A percentile compares a stretch with the other conserved stretches of the same genome.
Evolutionary conservation across 306 rosid genomes (phyloP).

Genomic region (Quercus ilex): DNA sequence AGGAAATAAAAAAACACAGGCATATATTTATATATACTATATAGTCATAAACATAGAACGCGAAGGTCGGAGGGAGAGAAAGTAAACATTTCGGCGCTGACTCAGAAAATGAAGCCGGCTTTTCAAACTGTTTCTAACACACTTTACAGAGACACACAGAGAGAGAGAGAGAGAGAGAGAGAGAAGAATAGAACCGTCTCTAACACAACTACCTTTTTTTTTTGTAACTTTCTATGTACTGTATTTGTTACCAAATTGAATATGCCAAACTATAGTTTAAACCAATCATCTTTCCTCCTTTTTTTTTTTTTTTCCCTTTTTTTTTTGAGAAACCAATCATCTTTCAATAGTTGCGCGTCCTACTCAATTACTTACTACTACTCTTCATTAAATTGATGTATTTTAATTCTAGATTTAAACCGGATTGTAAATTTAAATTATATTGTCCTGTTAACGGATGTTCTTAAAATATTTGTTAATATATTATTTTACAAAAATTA

Average conservation of each 20-base stretch:
- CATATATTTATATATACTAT: not conserved
- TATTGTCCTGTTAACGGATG: not conserved
- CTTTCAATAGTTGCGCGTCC: not conserved
- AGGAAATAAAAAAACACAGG: not conserved
- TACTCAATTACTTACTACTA: not conserved
- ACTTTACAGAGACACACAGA: not conserved
- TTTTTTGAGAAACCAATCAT: not conserved
- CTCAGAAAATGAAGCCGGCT: conserved; percentile 22
- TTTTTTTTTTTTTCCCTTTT: too few species aligned
- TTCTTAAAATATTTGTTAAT: too few species aligned
- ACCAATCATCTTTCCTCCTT: not conserved
- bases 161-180: not conserved
- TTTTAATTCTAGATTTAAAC: not conserved
- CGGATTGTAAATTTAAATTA: not conserved
- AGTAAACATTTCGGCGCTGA: conserved; percentile 51
- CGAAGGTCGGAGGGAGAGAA: not conserved
- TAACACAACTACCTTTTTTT: too few species aligned
- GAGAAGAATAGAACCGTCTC: not conserved
- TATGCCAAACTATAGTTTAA: not conserved
- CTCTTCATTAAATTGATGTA: not conserved
- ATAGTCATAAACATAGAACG: not conserved
- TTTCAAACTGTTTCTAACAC: conserved; percentile 12
- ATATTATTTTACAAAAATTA: too few species aligned
- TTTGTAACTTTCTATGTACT: not conserved
- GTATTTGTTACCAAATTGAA: not conserved